Evolutionary conservation across 2,329 filamentous ascomycete species (phyloP), one percentile per base, ranked within the genome.

Genomic region (Diaporthe batatas): DNA sequence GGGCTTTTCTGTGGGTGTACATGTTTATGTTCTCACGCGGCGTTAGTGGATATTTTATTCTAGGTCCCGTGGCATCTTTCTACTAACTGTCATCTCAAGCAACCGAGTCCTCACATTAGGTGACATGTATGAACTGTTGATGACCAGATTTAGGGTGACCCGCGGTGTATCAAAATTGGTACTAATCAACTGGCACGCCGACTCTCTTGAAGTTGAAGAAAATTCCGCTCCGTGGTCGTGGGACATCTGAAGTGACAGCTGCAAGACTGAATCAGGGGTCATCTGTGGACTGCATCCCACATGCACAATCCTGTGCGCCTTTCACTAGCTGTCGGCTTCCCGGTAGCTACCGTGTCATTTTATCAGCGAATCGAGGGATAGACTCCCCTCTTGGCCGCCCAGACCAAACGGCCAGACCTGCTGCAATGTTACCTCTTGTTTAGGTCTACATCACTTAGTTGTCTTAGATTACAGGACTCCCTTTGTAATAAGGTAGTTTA

Each of bases 211-310:
- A n/a, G n/a, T 39, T 29, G 55, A 23, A 49, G 42, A 39, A 59
- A 8, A 59, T 47, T 59, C 55, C 53, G 49, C n/a, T 23, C 65
- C 65, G 59, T 44, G 70, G 53, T 65, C 23, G 57, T 42, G 47
- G 53, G 49, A 23, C 32, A 36, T 49, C 64, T 67, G 21, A 65
- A 25, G 72, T 74, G 70, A 67, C 73, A 72, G 34, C 44, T 74
- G 73, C 59, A 74, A 70, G 70, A 72, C 58, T 70, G 59, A 47
- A 72, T 72, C 73, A 71, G 59, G 42, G 53, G 62, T 74, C 73
- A 74, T 59, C 73, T 72, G 73, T 53, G 25, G 44, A 39, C n/a
- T 42, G 64, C 62, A 54, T 25, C 67, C 65, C 72, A 72, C 62
- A 65, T 73, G 72, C 62, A 68, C 47, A 44, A n/a, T 39, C 36